Conservation (phyloP, 2,329 filamentous ascomycete genomes). For the Aspergillus jensenii region DNA sequence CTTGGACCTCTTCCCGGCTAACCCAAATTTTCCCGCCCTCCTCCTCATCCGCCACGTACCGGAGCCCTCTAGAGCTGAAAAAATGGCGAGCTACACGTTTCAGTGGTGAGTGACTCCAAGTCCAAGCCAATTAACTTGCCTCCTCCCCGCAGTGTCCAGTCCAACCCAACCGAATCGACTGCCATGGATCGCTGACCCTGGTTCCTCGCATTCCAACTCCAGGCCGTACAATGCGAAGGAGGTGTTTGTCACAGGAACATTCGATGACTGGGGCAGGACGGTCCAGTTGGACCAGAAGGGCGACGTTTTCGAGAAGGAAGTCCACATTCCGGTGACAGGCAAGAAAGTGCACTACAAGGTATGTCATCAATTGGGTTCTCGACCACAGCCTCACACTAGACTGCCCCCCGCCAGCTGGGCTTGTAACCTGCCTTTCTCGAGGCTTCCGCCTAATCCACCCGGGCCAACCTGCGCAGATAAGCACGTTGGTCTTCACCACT, state of each 20-base stretch:
- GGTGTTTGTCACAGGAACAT: slow-evolving; percentile 93
- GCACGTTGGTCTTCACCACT: slow-evolving; percentile 3
- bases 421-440: slow-evolving; percentile 2
- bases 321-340: slow-evolving; percentile 64
- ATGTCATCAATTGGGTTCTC: slow-evolving; percentile 28
- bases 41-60: background rate
- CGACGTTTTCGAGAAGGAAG: slow-evolving; percentile 74
- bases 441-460: background rate
- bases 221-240: slow-evolving; percentile 83
- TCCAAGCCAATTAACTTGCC: slow-evolving; percentile 1
- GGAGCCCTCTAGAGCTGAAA: slow-evolving; percentile 2
- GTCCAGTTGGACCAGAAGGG: slow-evolving; percentile 77
- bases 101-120: slow-evolving; percentile 33
- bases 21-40: background rate
- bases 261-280: slow-evolving; percentile 90
- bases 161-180: background rate
- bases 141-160: background rate
- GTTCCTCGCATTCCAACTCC: slow-evolving; percentile 26
- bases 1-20: background rate
- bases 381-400: slow-evolving; percentile 12
- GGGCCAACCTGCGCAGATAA: background rate
- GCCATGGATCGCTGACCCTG: slow-evolving; percentile 26
- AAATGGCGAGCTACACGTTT: slow-evolving; percentile 39
- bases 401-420: background rate
- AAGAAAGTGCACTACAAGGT: slow-evolving; percentile 96